phyloP scores from a whole-genome alignment of 2,329 filamentous ascomycete species.

The Nemania sp. region DNA sequence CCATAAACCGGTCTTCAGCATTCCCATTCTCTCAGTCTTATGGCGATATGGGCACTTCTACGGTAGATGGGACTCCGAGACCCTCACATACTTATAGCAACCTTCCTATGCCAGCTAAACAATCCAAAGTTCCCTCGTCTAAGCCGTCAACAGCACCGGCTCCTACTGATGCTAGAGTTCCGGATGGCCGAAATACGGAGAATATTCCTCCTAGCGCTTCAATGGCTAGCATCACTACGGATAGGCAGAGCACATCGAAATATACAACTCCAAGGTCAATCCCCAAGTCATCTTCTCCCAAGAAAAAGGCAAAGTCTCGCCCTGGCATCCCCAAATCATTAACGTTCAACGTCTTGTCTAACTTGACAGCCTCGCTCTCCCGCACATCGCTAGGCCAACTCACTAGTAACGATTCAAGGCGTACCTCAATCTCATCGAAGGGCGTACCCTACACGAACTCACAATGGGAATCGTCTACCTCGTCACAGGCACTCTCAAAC shows the following conservation, averaged over 20 bases:
- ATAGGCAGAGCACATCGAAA: conserved; percentile 37
- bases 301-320: conserved; percentile 34
- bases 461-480: conserved; percentile 24
- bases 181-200: conserved; percentile 38
- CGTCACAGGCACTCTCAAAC: conserved; percentile 26
- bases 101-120: conserved; percentile 34
- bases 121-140: conserved; percentile 26
- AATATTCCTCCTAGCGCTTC: conserved; percentile 44
- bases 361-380: conserved; percentile 60
- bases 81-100: conserved; percentile 41
- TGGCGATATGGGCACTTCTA: conserved; percentile 13
- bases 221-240: conserved; percentile 26
- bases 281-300: conserved; percentile 18
- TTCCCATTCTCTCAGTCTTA: conserved; percentile 27
- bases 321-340: conserved; percentile 57
- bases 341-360: conserved; percentile 60
- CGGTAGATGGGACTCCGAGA: conserved; percentile 22
- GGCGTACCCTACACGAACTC: conserved; percentile 21
- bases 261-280: conserved; percentile 23
- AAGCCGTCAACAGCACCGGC: conserved; percentile 36
- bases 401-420: conserved; percentile 57
- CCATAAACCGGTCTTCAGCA: conserved; percentile 13
- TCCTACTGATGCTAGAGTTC: conserved; percentile 31
- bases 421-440: conserved; percentile 52
- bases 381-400: conserved; percentile 51